A percentile compares a stretch with the other conserved stretches of the same genome.
These are phyloP conservation scores for Elsinoe necatrix DNA, from an alignment of 2,329 filamentous ascomycete species.

Conservation along the genomic window DNA sequence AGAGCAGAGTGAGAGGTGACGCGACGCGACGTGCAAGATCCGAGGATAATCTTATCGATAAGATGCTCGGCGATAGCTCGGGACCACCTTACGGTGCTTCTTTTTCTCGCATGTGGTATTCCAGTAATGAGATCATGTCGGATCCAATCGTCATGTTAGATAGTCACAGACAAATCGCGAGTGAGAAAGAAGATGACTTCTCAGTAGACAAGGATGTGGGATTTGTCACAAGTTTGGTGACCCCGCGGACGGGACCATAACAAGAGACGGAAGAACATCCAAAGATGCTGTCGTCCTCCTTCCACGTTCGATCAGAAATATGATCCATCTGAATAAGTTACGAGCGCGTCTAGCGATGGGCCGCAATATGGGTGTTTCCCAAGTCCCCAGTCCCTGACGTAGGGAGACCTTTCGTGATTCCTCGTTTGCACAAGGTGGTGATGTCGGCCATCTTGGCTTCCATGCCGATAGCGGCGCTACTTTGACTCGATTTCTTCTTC, in stretches of 20 bases:
- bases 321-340: neutral
- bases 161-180: no score
- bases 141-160: no score
- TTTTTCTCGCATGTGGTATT: no score
- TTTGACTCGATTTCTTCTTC: slow-evolving; percentile 15
- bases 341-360: neutral
- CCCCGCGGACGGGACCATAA: no score
- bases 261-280: no score
- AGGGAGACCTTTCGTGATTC: neutral
- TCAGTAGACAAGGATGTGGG: no score
- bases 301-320: no score
- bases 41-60: slow-evolving; percentile 4
- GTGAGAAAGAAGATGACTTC: no score
- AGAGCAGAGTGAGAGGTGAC: neutral
- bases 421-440: neutral
- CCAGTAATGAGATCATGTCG: no score
- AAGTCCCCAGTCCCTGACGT: neutral
- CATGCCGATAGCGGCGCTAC: slow-evolving; percentile 15
- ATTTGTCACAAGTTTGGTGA: no score
- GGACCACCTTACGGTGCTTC: neutral
- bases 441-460: slow-evolving; percentile 9
- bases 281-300: no score
- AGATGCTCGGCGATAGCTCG: slow-evolving; percentile 10
- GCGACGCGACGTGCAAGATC: slow-evolving; percentile 8
- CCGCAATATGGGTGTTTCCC: neutral